phyloP scores from a whole-genome alignment of 345 rosid species.

The Salix caprea region DNA sequence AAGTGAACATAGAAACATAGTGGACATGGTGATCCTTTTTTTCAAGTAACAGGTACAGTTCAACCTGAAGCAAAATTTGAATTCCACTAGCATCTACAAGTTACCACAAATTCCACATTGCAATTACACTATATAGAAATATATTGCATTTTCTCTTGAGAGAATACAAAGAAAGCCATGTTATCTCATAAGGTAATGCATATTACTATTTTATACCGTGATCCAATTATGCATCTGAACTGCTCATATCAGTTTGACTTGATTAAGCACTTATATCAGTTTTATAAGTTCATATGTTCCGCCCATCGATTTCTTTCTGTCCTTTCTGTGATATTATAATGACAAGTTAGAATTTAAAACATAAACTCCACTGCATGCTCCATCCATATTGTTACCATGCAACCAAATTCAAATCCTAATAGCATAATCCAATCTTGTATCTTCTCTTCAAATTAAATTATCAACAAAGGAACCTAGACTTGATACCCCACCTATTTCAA shows the following conservation, averaged over 20 bases:
- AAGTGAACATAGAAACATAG: background rate
- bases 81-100: background rate
- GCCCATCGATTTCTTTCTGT: background rate
- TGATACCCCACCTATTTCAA: background rate
- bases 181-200: background rate
- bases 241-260: background rate
- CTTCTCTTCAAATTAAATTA: background rate
- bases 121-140: background rate
- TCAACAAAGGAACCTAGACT: background rate
- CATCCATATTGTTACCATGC: background rate
- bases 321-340: background rate
- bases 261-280: background rate
- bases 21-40: background rate
- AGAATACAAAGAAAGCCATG: background rate
- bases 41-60: background rate
- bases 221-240: background rate
- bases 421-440: background rate
- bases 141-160: background rate
- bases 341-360: background rate
- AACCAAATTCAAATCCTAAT: background rate
- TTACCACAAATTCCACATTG: background rate
- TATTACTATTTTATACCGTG: background rate
- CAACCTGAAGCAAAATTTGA: background rate
- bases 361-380: background rate
- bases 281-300: background rate